Conservation (phyloP, 225 moss, liverwort and hornwort species). For the Bryoerythrophyllum caledonicum region DNA sequence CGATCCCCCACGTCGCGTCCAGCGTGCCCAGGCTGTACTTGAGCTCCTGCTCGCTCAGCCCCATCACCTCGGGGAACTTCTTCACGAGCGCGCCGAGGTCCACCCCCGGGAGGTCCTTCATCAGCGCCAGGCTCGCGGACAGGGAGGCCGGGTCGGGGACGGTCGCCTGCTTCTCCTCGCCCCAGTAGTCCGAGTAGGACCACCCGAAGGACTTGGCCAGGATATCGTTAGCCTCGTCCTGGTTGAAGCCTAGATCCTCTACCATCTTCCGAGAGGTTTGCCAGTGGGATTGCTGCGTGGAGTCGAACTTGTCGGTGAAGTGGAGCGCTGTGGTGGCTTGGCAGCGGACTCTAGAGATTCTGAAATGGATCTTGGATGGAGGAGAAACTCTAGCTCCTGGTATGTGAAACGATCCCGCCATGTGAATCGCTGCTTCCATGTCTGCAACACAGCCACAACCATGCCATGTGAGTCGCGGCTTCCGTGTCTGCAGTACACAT, state of each 20-base stretch:
- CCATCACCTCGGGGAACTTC: constrained; percentile 85
- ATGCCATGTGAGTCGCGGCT: too few species aligned
- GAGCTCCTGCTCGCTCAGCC: constrained; percentile 56
- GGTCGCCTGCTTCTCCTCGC: constrained; percentile 67
- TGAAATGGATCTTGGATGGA: too few species aligned
- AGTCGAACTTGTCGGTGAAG: constrained; percentile 66
- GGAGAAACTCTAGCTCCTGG: not conserved
- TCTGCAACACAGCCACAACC: not conserved
- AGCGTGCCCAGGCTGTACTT: constrained; percentile 62
- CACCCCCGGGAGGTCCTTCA: constrained; percentile 50
- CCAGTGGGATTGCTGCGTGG: constrained; percentile 72
- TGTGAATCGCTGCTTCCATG: constrained; percentile 21
- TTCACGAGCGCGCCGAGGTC: constrained; percentile 61
- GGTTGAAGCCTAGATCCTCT: constrained; percentile 60
- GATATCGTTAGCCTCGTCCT: constrained; percentile 65
- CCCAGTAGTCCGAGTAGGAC: constrained; percentile 86
- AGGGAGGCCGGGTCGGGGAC: constrained; percentile 57
- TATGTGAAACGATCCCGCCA: constrained; percentile 21
- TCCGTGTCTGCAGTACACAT: too few species aligned
- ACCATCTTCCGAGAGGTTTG: constrained; percentile 50
- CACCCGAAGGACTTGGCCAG: constrained; percentile 87
- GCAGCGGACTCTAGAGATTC: constrained; percentile 28
- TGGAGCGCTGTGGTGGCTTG: constrained; percentile 49
- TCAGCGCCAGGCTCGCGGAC: constrained; percentile 40
- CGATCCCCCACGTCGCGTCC: constrained; percentile 82